Evolutionary conservation across 208 protist species (phyloP), one percentile per base, ranked within the genome.

Genomic region (Trypanosomatidae sp.): DNA sequence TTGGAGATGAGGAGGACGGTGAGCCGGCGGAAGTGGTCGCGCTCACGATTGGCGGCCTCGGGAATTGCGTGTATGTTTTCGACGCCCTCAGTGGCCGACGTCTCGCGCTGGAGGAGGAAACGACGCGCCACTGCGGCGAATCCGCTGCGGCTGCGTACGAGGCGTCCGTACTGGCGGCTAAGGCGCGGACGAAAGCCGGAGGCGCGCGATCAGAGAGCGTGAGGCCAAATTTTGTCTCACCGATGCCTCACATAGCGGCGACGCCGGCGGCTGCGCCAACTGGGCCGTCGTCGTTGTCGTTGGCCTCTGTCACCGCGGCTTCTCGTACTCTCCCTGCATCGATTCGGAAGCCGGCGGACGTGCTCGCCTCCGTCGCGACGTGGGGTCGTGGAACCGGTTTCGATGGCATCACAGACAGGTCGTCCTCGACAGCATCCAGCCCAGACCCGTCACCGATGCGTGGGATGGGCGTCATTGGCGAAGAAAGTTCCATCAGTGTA

Each of bases 61-160:
- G 84, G 30, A 86, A 86, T 36, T 75, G 62, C n/a, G 66, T 89
- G 28, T 89, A 91, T 73, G 78, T 91, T 39, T 92, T 87, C 59
- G 77, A 95, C 71, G 91, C 86, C 25, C 49, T 92, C 41, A 91
- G 71, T 36, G 91, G 91, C 7, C 83, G 85, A 43, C 80, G 83
- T 43, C 71, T 87, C 19, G 69, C 82, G 9, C 58, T 68, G 53
- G 22, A 78, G 71, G 10, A 70, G 41, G 77, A 77, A 30, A 70
- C 53, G 36, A 58, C 71, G 67, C 78, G 53, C 5, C 50, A 50
- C 39, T 70, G 60, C 12, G 68, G 62, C 0, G 28, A 74, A 46
- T 64, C 59, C 13, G 67, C 80, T 0, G 74, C 74, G 0, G 59
- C 66, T 13, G 43, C 73, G 7, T 58, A 74, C 44, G 62, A 69